Evolutionary conservation across 352 stramenopile species (phyloP), one percentile per base, ranked within the genome.

Genomic region (Hyaloperonospora arabidopsidis): DNA sequence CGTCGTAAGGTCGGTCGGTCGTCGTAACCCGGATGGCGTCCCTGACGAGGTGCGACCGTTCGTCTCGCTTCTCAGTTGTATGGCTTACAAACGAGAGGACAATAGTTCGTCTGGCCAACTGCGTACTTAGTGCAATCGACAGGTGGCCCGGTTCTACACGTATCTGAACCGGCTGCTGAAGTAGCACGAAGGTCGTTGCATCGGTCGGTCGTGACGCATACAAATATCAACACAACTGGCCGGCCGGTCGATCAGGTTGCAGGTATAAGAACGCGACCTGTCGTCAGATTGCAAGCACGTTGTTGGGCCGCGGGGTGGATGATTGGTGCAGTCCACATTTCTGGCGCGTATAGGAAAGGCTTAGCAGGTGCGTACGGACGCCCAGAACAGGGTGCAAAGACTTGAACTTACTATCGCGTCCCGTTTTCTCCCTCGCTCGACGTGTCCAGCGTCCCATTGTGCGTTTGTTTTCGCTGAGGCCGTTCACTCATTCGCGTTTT

Each of bases 401-500:
- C 8, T 10, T 7, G 25, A 8, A 29, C 25, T 4, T 32, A 32
- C 25, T 4, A 32, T 10, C 25, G 25, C n/a, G n/a, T n/a, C n/a
- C n/a, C n/a, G n/a, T n/a, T n/a, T n/a, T n/a, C n/a, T n/a, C n/a
- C n/a, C n/a, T n/a, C n/a, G n/a, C n/a, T n/a, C n/a, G n/a, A n/a
- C n/a, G n/a, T n/a, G n/a, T n/a, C n/a, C n/a, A n/a, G 28, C 22
- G 43, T 22, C 23, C 32, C 40, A 22, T 61, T 43, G 47, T 63
- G 8, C 50, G 23, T 34, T 45, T 51, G 32, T n/a, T 50, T 45
- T 15, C 38, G 8, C 25, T 32, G 25, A 18, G 19, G 51, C 12
- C 13, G 12, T 15, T 23, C n/a, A 51, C 66, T 70, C 60, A 76
- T 68, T 76, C 49, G 43, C 52, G 60, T 63, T 58, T 70, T 70